A percentile compares a stretch with the other conserved stretches of the same genome.
These are phyloP conservation scores for Alternaria gansuensis DNA, from an alignment of 2,329 filamentous ascomycete species.

Conservation along the genomic window DNA sequence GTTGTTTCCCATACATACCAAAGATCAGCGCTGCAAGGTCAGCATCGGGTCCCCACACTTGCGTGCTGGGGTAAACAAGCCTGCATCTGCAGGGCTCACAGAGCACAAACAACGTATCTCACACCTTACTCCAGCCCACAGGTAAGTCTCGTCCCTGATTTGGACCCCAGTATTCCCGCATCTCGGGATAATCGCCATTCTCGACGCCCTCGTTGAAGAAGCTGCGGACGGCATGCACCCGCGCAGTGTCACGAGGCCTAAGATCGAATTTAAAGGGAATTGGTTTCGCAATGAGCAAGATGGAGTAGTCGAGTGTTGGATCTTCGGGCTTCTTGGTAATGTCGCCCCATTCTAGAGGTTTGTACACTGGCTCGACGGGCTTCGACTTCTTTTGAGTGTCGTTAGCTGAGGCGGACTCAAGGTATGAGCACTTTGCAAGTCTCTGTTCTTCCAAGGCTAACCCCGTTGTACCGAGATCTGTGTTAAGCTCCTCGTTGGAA, in stretches of 20 bases:
- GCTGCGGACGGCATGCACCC: slow-evolving; percentile 45
- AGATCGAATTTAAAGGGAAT: slow-evolving; percentile 57
- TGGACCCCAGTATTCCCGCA: slow-evolving; percentile 53
- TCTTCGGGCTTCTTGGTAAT: slow-evolving; percentile 44
- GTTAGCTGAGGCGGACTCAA: slow-evolving; percentile 28
- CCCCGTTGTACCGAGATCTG: slow-evolving; percentile 34
- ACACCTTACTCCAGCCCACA: slow-evolving; percentile 51
- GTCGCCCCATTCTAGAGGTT: slow-evolving; percentile 37
- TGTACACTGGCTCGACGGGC: slow-evolving; percentile 24
- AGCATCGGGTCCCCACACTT: slow-evolving; percentile 28
- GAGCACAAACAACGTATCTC: slow-evolving; percentile 20
- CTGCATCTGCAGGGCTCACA: slow-evolving; percentile 18
- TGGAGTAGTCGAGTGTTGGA: slow-evolving; percentile 57
- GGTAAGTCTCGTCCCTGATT: slow-evolving; percentile 46
- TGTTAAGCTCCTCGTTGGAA: slow-evolving; percentile 50
- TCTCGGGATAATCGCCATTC: slow-evolving; percentile 52
- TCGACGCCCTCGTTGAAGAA: slow-evolving; percentile 50
- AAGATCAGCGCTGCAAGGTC: slow-evolving; percentile 4
- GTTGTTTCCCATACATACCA: background rate
- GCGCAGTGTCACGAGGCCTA: slow-evolving; percentile 44
- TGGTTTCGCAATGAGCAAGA: slow-evolving; percentile 58
- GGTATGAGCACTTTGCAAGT: slow-evolving; percentile 41
- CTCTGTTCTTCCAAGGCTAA: slow-evolving; percentile 38
- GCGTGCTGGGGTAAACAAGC: background rate
- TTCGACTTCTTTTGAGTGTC: slow-evolving; percentile 17